A percentile compares a stretch with the other conserved stretches of the same genome.
phyloP scores from a whole-genome alignment of 176 grass and related monocot genomes.

The Aegilops longissima region DNA sequence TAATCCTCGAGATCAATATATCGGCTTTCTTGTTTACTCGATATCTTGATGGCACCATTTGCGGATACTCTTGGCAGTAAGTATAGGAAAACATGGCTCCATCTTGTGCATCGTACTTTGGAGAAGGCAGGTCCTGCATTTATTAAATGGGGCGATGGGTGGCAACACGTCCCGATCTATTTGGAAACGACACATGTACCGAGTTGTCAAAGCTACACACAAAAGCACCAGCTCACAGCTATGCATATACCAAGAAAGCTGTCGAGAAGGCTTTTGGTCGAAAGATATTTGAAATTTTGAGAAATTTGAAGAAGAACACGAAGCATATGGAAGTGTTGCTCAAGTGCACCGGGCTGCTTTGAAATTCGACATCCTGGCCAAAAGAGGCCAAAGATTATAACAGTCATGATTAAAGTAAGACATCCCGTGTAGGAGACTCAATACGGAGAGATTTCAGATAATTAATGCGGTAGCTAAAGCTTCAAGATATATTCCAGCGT shows the following conservation, averaged over 20 bases:
- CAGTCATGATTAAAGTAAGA: constrained; percentile 89
- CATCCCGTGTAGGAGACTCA: constrained; percentile 42
- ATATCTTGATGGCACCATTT: too few species aligned
- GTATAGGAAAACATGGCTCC: constrained; percentile 78
- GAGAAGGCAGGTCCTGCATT: constrained; percentile 95
- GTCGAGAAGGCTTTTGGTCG: constrained; percentile 92
- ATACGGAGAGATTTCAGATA: constrained; percentile 11
- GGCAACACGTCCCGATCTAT: constrained; percentile 89
- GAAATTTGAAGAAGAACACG: constrained; percentile 87
- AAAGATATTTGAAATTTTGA: constrained; percentile 87
- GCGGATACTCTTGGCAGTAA: background rate
- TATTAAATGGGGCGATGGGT: constrained; percentile 99
- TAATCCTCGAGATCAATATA: too few species aligned
- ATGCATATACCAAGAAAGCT: constrained; percentile 78
- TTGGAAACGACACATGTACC: constrained; percentile 72
- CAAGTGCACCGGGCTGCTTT: constrained; percentile 87
- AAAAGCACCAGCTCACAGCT: constrained; percentile 88
- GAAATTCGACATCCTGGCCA: constrained; percentile 60
- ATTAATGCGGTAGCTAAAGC: constrained; percentile 81
- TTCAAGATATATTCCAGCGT: constrained; percentile 69
- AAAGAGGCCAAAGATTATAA: constrained; percentile 42
- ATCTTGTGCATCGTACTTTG: constrained; percentile 73
- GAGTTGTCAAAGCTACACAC: constrained; percentile 86
- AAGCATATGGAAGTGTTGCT: constrained; percentile 97
- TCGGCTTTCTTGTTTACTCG: too few species aligned